Conservation (phyloP, 306 rosid species). For the Mimosa bimucronata region DNA sequence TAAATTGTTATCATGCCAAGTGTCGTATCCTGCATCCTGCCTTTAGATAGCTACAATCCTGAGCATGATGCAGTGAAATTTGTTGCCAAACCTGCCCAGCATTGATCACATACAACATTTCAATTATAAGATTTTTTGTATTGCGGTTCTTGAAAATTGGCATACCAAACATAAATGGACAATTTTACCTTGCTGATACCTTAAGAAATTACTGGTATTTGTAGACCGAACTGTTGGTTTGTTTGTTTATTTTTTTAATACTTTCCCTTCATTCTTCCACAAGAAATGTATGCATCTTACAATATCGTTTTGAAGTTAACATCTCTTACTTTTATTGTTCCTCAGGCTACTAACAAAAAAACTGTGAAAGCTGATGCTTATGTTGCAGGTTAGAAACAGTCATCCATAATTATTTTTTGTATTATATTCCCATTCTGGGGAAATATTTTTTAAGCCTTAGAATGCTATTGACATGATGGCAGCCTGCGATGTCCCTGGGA, state of each 20-base stretch:
- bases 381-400: constrained; percentile 79
- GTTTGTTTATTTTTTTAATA: background rate
- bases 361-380: constrained; percentile 91
- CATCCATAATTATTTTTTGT: constrained; percentile 22
- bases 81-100: constrained; percentile 6
- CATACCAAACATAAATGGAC: background rate
- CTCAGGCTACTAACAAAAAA: constrained; percentile 84
- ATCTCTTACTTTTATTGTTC: constrained; percentile 25
- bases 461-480: constrained; percentile 49
- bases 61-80: background rate
- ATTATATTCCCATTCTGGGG: constrained; percentile 24
- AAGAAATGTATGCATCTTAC: background rate
- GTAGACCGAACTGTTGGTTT: background rate
- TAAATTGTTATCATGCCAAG: background rate
- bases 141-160: background rate
- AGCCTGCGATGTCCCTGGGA: constrained; percentile 99
- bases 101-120: background rate
- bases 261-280: background rate
- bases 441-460: constrained; percentile 28
- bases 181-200: background rate
- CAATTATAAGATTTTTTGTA: background rate
- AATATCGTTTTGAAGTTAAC: constrained; percentile 26
- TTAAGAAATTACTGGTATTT: background rate
- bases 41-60: background rate
- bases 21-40: background rate